Evolutionary conservation across 371 early-diverging fungal species (phyloP).

Genomic region (Rhizopus stolonifer): DNA sequence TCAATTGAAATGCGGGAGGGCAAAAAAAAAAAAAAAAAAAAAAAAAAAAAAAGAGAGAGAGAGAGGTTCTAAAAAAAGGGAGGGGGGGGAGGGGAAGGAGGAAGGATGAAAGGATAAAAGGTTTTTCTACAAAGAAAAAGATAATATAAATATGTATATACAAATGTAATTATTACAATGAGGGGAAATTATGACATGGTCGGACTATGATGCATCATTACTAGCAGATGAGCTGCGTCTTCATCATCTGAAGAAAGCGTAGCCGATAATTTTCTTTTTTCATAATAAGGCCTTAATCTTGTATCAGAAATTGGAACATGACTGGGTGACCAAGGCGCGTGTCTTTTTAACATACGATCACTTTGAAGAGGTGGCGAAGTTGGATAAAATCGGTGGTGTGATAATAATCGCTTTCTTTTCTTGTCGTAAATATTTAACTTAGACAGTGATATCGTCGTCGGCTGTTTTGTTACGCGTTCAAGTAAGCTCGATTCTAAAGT

Average conservation of each 20-base stretch:
- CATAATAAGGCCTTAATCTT: no score
- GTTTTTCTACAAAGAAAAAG: neutral
- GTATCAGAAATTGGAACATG: slow-evolving; percentile 10
- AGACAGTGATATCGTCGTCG: neutral
- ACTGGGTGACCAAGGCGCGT: neutral
- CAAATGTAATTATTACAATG: neutral
- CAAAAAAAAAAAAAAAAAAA: no score
- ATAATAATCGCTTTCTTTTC: slow-evolving; percentile 6
- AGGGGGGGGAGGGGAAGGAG: no score
- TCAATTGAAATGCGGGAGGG: no score
- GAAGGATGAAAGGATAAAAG: no score
- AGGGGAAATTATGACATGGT: slow-evolving; percentile 10
- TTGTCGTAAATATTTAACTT: neutral
- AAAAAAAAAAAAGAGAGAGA: no score
- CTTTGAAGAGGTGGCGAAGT: no score
- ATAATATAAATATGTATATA: neutral
- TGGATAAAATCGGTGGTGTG: slow-evolving; percentile 20
- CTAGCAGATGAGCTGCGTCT: slow-evolving; percentile 30
- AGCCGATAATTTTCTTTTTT: slow-evolving; percentile 14
- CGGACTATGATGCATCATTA: slow-evolving; percentile 32
- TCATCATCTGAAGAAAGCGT: slow-evolving; percentile 27
- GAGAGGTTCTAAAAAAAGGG: no score
- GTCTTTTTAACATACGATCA: no score
- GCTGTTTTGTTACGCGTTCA: neutral
- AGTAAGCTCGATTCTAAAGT: slow-evolving; percentile 21